phyloP scores from a whole-genome alignment of 2,329 filamentous ascomycete genomes.

The Penicillium sp. region DNA sequence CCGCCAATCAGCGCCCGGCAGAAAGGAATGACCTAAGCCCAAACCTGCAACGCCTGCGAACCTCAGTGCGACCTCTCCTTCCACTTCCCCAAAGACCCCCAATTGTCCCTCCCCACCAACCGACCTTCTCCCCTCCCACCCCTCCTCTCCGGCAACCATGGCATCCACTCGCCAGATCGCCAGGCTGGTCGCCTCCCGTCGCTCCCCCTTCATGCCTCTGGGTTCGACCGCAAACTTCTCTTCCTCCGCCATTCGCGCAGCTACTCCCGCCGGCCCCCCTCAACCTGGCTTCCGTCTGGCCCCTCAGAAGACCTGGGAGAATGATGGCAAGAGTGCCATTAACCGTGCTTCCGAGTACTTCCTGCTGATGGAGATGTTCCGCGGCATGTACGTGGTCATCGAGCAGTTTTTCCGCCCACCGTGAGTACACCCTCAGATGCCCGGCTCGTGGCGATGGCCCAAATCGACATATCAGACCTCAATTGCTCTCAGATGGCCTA shows the following conservation, averaged over 20 bases:
- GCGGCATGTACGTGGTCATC: constrained; percentile 96
- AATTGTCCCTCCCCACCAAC: constrained; percentile 23
- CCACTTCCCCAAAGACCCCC: constrained; percentile 10
- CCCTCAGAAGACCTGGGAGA: constrained; percentile 75
- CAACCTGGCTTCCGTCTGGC: constrained; percentile 80
- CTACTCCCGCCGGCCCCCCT: constrained; percentile 75
- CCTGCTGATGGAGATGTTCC: constrained; percentile 90
- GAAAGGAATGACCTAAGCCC: constrained; percentile 48
- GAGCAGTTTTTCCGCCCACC: constrained; percentile 99
- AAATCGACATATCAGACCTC: neutral
- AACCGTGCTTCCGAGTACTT: constrained; percentile 93
- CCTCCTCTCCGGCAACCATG: constrained; percentile 35
- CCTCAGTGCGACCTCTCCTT: constrained; percentile 22
- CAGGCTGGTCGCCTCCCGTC: constrained; percentile 49
- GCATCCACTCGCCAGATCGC: constrained; percentile 50
- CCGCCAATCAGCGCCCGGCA: constrained; percentile 43
- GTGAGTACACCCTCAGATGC: constrained; percentile 62
- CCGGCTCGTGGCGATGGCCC: neutral
- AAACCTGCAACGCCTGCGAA: constrained; percentile 36
- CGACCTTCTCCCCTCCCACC: constrained; percentile 16
- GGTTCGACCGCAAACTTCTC: constrained; percentile 64
- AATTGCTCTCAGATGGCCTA: constrained; percentile 11
- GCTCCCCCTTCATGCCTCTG: constrained; percentile 40
- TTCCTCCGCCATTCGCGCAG: constrained; percentile 63
- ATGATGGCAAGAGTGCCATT: constrained; percentile 74